These are phyloP conservation scores for Nicotiana rustica DNA, from an alignment of 305 asterid genomes.

Conservation along the genomic window DNA sequence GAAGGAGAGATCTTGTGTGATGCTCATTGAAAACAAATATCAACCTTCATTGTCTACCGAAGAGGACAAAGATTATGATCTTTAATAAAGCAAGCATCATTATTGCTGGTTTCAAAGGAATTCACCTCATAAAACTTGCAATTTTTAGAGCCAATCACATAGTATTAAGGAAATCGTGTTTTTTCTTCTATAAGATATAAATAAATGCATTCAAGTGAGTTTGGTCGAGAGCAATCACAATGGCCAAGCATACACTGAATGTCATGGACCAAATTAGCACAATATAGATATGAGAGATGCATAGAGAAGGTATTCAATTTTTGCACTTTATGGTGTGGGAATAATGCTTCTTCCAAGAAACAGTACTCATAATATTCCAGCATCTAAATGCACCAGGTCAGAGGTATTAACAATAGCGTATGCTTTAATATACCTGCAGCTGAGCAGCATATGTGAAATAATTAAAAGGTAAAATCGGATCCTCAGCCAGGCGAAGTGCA, in stretches of 20 bases:
- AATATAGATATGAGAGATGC: slow-evolving; percentile 12
- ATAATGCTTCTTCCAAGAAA: slow-evolving; percentile 25
- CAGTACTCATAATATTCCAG: background rate
- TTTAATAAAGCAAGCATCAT: background rate
- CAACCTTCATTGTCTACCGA: background rate
- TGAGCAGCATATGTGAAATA: slow-evolving; percentile 76
- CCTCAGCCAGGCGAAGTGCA: slow-evolving; percentile 83
- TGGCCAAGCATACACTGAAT: slow-evolving; percentile 12
- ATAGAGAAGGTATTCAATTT: slow-evolving; percentile 6
- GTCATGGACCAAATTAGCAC: slow-evolving; percentile 7
- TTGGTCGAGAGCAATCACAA: slow-evolving; percentile 1
- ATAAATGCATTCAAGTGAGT: slow-evolving; percentile 30
- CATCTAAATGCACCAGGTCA: background rate
- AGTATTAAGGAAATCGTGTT: background rate
- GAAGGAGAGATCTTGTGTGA: slow-evolving; percentile 1
- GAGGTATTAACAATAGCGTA: slow-evolving; percentile 23
- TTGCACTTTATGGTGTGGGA: background rate
- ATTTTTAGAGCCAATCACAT: slow-evolving; percentile 24
- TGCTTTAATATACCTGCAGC: slow-evolving; percentile 60
- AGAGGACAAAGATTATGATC: slow-evolving; percentile 7
- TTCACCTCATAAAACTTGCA: background rate
- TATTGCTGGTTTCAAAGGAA: background rate
- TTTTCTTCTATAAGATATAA: background rate
- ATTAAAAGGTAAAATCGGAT: slow-evolving; percentile 82
- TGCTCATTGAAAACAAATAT: slow-evolving; percentile 2